Evolutionary conservation across 129 eudicot genomes (phyloP).

Genomic region (Flaveria trinervia): DNA sequence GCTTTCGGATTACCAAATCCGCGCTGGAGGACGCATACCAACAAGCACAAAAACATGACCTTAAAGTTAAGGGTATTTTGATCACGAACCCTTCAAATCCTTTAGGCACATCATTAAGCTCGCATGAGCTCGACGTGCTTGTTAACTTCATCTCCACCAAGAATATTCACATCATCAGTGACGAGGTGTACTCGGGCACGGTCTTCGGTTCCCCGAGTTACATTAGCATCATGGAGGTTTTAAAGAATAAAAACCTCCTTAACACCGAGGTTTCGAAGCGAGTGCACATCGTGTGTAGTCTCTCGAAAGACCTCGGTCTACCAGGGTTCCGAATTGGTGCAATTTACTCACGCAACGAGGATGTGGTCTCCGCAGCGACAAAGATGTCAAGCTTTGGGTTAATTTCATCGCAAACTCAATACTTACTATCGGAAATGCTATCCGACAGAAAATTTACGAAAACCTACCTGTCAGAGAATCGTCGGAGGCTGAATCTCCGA

Average conservation of each 20-base stretch:
- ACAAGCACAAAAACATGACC: slow-evolving; percentile 62
- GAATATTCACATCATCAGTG: slow-evolving; percentile 74
- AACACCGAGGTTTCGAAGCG: slow-evolving; percentile 53
- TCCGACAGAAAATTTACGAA: slow-evolving; percentile 68
- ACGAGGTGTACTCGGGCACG: slow-evolving; percentile 91
- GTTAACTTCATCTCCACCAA: slow-evolving; percentile 57
- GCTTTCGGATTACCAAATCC: slow-evolving; percentile 65
- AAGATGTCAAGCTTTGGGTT: slow-evolving; percentile 96
- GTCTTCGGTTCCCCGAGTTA: slow-evolving; percentile 58
- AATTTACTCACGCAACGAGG: slow-evolving; percentile 59
- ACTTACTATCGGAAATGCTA: slow-evolving; percentile 64
- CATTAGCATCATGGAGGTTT: slow-evolving; percentile 63
- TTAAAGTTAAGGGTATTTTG: slow-evolving; percentile 76
- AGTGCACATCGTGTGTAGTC: slow-evolving; percentile 79
- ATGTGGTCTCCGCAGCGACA: slow-evolving; percentile 70
- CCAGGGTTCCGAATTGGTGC: slow-evolving; percentile 97
- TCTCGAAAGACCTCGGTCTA: slow-evolving; percentile 86
- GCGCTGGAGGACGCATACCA: slow-evolving; percentile 81
- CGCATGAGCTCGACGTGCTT: slow-evolving; percentile 66
- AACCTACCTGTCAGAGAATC: slow-evolving; percentile 52
- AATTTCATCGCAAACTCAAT: slow-evolving; percentile 88
- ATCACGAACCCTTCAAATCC: slow-evolving; percentile 95
- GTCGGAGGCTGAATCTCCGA: slow-evolving; percentile 55
- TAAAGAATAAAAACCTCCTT: slow-evolving; percentile 39
- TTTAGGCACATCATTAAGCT: slow-evolving; percentile 68